Conservation (phyloP, 2,329 filamentous ascomycete species). For the Penicillium sp. region DNA sequence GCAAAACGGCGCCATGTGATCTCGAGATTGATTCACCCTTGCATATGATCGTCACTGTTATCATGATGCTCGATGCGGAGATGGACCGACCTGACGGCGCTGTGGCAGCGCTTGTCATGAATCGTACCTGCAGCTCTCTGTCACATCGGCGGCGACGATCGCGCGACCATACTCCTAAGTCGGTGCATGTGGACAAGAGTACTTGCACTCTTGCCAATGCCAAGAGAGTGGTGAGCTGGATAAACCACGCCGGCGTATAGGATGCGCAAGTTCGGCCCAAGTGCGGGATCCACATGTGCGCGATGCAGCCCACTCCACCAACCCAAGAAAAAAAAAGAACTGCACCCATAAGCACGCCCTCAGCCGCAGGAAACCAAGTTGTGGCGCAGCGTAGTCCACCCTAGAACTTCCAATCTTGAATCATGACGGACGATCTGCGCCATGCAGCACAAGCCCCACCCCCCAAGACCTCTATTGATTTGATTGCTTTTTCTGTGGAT, state of each 20-base stretch:
- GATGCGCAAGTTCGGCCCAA: background rate
- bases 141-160: background rate
- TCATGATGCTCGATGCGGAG: constrained; percentile 11
- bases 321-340: constrained; percentile 5
- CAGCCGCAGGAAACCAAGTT: constrained; percentile 14
- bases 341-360: background rate
- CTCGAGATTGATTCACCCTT: constrained; percentile 13
- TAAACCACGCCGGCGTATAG: background rate
- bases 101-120: constrained; percentile 19
- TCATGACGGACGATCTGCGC: constrained; percentile 7
- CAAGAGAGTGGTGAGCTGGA: background rate
- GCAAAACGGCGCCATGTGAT: background rate
- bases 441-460: background rate
- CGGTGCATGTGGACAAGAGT: background rate
- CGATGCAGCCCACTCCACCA: constrained; percentile 1
- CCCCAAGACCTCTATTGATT: constrained; percentile 6
- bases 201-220: background rate
- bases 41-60: constrained; percentile 19
- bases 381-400: constrained; percentile 20
- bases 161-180: background rate
- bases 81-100: background rate
- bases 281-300: background rate
- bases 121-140: constrained; percentile 14
- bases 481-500: constrained; percentile 4
- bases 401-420: constrained; percentile 7